These are phyloP conservation scores for Russula olivacea DNA, from an alignment of 768 basidiomycete species.

Conservation along the genomic window DNA sequence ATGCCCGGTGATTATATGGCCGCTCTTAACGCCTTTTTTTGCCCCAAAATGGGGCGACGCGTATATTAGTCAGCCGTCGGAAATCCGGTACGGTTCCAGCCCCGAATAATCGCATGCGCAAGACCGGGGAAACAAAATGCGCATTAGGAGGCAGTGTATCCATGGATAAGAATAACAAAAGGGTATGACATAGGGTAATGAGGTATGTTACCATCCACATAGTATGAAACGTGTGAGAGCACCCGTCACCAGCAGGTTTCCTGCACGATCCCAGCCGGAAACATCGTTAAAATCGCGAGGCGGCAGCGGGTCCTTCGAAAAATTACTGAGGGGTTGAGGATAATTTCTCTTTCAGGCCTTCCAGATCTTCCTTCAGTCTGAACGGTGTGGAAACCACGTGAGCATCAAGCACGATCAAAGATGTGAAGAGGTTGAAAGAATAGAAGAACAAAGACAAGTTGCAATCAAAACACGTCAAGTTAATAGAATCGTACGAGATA, in stretches of 20 bases:
- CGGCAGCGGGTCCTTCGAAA: constrained; percentile 4
- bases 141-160: constrained; percentile 17
- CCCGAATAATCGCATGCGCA: not conserved
- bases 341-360: constrained; percentile 39
- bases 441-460: not conserved
- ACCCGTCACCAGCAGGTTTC: constrained; percentile 10
- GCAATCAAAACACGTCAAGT: constrained; percentile 26
- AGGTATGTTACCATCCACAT: constrained; percentile 12
- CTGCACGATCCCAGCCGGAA: constrained; percentile 5
- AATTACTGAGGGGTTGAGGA: constrained; percentile 14
- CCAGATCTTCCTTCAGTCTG: constrained; percentile 68
- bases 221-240: constrained; percentile 19
- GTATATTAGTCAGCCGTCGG: constrained; percentile 9
- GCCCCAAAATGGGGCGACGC: not conserved
- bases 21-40: not conserved
- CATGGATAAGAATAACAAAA: constrained; percentile 24
- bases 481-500: constrained; percentile 5
- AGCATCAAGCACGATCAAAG: constrained; percentile 10
- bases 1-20: not conserved
- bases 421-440: not conserved
- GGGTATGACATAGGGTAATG: constrained; percentile 24
- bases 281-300: constrained; percentile 12
- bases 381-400: constrained; percentile 13
- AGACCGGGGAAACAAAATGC: not conserved
- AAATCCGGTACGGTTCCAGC: constrained; percentile 7